These are phyloP conservation scores for Postia placenta DNA, from an alignment of 768 basidiomycete species.

Conservation along the genomic window DNA sequence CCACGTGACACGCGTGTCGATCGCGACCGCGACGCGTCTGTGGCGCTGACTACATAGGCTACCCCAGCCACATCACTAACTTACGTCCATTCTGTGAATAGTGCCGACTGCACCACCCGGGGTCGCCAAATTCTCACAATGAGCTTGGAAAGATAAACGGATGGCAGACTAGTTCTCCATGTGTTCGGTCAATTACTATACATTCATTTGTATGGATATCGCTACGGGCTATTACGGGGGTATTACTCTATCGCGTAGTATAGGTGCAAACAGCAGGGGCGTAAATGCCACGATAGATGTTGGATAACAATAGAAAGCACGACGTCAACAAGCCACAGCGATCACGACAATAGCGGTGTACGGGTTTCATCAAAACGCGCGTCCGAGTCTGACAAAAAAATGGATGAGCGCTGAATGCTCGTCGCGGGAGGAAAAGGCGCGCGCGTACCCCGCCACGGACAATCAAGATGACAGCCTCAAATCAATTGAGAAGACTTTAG, in stretches of 20 bases:
- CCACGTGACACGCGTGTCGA: not conserved
- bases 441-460: not conserved
- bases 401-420: not conserved
- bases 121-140: too few species aligned
- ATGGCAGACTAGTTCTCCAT: too few species aligned
- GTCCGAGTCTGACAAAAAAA: not conserved
- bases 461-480: too few species aligned
- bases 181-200: too few species aligned
- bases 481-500: constrained; percentile 23
- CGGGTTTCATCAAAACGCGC: not conserved
- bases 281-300: not conserved
- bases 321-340: not conserved
- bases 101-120: not conserved
- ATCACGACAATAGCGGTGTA: not conserved
- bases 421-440: not conserved
- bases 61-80: too few species aligned
- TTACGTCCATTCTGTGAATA: too few species aligned
- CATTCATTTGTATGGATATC: not conserved
- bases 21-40: not conserved
- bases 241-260: not conserved
- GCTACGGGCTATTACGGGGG: not conserved
- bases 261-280: not conserved
- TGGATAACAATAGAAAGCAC: not conserved
- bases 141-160: too few species aligned
- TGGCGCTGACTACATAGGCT: too few species aligned